These are phyloP conservation scores for Euphorbia celastroides DNA, from an alignment of 441 rosid species.

Conservation along the genomic window DNA sequence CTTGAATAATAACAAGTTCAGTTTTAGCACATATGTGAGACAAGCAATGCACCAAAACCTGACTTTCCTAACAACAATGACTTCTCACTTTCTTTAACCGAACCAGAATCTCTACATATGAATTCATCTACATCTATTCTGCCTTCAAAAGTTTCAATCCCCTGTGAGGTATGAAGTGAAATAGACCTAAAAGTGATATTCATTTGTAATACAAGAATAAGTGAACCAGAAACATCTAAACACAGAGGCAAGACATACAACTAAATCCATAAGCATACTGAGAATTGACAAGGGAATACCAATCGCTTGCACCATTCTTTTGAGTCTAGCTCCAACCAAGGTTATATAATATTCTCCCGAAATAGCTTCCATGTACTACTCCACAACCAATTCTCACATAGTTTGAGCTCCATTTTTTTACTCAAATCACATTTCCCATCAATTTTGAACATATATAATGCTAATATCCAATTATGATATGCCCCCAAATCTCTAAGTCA, in stretches of 20 bases:
- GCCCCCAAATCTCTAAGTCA: background rate
- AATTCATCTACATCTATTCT: background rate
- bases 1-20: background rate
- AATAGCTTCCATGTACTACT: background rate
- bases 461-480: background rate
- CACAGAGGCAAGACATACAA: background rate
- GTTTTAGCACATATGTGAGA: background rate
- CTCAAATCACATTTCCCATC: background rate
- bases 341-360: too few species aligned
- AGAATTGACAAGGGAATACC: background rate
- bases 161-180: background rate
- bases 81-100: background rate
- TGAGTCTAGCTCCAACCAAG: background rate
- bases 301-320: background rate
- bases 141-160: background rate
- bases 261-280: background rate
- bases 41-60: background rate
- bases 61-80: background rate
- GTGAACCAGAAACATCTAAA: background rate
- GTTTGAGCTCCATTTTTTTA: background rate
- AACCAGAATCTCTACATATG: background rate
- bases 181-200: background rate
- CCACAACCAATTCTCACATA: background rate
- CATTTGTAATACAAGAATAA: background rate
- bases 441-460: background rate